phyloP scores from a whole-genome alignment of 73 alveolate genomes.

The Paramecium sexaurelia region DNA sequence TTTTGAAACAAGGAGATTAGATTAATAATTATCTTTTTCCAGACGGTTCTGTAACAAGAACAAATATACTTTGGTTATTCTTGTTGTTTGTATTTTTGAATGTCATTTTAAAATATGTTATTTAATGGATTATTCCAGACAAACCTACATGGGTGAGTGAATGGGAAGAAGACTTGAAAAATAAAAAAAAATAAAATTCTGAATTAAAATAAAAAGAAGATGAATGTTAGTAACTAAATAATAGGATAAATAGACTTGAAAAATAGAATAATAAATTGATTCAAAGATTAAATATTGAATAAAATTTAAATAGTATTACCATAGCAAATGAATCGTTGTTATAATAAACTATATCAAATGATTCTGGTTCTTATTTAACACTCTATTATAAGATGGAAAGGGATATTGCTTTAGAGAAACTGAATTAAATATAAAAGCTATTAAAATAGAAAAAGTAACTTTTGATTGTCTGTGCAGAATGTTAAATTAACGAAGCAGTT shows the following conservation, averaged over 20 bases:
- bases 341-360: neutral
- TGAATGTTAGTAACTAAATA: neutral
- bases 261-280: neutral
- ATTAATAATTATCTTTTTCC: neutral
- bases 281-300: neutral
- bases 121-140: slow-evolving; percentile 27
- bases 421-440: neutral
- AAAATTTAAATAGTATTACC: neutral
- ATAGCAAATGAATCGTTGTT: neutral
- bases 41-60: neutral
- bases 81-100: neutral
- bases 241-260: neutral
- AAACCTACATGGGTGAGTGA: slow-evolving; percentile 28
- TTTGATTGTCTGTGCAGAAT: slow-evolving; percentile 43
- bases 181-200: neutral
- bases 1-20: slow-evolving; percentile 45
- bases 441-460: neutral
- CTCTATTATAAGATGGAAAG: slow-evolving; percentile 55
- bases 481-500: slow-evolving; percentile 28
- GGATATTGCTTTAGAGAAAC: slow-evolving; percentile 38
- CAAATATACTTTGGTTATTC: slow-evolving; percentile 39
- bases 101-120: neutral
- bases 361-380: neutral
- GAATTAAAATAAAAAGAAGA: slow-evolving; percentile 24
- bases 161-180: slow-evolving; percentile 35